Conservation (phyloP, 2,329 filamentous ascomycete species). For the Alternaria atra region DNA sequence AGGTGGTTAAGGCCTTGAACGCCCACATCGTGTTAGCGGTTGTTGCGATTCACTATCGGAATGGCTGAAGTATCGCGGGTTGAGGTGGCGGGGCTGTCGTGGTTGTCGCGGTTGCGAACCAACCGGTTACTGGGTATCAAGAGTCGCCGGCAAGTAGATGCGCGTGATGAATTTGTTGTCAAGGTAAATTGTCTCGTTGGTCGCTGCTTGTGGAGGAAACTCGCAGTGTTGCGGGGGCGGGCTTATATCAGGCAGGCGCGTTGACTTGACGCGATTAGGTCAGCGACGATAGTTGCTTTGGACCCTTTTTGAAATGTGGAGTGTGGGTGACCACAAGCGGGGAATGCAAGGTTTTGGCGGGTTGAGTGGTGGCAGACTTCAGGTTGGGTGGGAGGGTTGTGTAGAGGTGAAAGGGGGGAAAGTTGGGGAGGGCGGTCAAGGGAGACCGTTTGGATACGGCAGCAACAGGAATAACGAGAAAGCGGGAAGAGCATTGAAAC, state of each 20-base stretch:
- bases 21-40: constrained; percentile 6
- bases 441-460: background rate
- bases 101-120: background rate
- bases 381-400: background rate
- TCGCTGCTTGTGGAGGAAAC: background rate
- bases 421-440: background rate
- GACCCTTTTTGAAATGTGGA: background rate
- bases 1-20: background rate
- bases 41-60: background rate
- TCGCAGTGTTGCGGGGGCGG: background rate
- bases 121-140: background rate
- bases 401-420: background rate
- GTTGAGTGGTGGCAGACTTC: background rate
- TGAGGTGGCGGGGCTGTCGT: background rate
- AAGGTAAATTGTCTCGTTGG: background rate
- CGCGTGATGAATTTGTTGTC: background rate
- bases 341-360: background rate
- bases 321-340: background rate
- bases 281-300: background rate
- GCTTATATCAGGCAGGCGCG: background rate
- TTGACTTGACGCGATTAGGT: background rate
- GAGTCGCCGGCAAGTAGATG: background rate
- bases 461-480: background rate
- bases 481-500: background rate
- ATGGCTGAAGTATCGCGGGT: background rate